Evolutionary conservation across 768 basidiomycete genomes (phyloP), one percentile per base, ranked within the genome.

Genomic region (Dentipellis sp.): DNA sequence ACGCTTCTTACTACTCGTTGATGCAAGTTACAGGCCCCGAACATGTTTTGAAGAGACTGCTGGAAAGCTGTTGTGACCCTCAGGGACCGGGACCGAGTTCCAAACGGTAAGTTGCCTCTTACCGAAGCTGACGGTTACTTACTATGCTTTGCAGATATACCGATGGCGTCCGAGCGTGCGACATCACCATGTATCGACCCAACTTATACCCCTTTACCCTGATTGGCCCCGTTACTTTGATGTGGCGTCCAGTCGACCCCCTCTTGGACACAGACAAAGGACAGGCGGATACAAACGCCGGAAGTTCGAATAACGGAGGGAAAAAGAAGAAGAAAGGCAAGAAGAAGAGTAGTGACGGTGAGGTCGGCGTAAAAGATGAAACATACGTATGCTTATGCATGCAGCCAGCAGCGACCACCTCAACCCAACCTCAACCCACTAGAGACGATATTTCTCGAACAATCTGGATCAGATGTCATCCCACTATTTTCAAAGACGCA

Each of bases 381-480:
- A 21, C 50, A 10, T 17, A 10, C 4, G 38, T 47, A 0, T 17
- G 34, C 9, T 47, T 23, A 8, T 23, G 17, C 22, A 34, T 11
- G 8, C 12, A 3, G 16, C 3, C 23, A 53, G 53, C 29, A 19
- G 10, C 38, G 4, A n/a, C 21, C 14, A 14, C 39, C 39, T 12
- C 22, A 21, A 17, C 53, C 17, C 21, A 12, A 10, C 10, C 38
- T 3, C 16, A 22, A 45, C 17, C 21, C n/a, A 29, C 17, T 23
- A 23, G 54, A 11, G 22, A 17, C 34, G 38, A 58, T 29, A 53
- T 54, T 40, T 49, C 52, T n/a, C 76, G 87, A 37, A 71, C 71
- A 16, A 65, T 91, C 8, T 94, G 94, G 92, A 62, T 94, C 17
- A 79, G 83, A 50, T 74, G 82, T 11, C 94, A 98, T 66, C 94